Percentiles rank a stretch among this genome's conserved stretches.
Evolutionary conservation across 495 filamentous ascomycete genomes (phyloP).

Genomic region (Tuber melanosporum): DNA sequence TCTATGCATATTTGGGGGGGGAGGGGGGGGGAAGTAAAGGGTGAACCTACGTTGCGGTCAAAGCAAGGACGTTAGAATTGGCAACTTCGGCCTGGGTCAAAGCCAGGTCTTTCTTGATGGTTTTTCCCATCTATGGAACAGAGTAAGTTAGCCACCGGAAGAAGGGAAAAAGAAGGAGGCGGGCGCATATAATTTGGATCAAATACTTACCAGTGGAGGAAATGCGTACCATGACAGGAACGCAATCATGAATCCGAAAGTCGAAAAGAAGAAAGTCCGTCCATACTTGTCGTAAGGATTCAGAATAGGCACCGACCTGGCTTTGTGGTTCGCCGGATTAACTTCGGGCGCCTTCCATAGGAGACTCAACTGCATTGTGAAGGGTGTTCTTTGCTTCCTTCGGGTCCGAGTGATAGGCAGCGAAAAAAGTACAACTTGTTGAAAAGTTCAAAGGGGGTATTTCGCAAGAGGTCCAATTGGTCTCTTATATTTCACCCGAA

Average conservation of each 20-base stretch:
- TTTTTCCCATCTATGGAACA: slow-evolving; percentile 56
- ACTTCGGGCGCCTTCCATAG: slow-evolving; percentile 57
- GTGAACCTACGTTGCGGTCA: slow-evolving; percentile 70
- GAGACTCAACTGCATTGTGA: slow-evolving; percentile 31
- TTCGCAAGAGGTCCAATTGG: background rate
- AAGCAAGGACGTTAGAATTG: slow-evolving; percentile 87
- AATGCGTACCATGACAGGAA: slow-evolving; percentile 92
- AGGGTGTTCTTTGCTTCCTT: background rate
- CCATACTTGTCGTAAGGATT: slow-evolving; percentile 80
- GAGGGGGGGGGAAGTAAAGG: slow-evolving; percentile 3
- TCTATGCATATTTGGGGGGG: background rate
- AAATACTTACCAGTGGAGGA: slow-evolving; percentile 63
- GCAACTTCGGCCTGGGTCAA: slow-evolving; percentile 66
- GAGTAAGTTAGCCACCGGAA: background rate
- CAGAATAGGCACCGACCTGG: slow-evolving; percentile 69
- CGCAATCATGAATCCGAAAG: slow-evolving; percentile 91
- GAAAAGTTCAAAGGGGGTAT: background rate
- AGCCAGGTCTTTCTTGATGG: slow-evolving; percentile 69
- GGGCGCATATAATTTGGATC: background rate
- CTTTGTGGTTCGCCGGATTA: slow-evolving; percentile 75
- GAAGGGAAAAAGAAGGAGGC: background rate
- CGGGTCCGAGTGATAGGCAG: background rate
- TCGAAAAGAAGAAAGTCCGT: slow-evolving; percentile 88
- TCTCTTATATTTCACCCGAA: background rate
- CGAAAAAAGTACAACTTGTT: background rate